Base-by-base conservation (phyloP, 192 early-diverging fungal genomes). In the Helicostylum pulchrum region DNA sequence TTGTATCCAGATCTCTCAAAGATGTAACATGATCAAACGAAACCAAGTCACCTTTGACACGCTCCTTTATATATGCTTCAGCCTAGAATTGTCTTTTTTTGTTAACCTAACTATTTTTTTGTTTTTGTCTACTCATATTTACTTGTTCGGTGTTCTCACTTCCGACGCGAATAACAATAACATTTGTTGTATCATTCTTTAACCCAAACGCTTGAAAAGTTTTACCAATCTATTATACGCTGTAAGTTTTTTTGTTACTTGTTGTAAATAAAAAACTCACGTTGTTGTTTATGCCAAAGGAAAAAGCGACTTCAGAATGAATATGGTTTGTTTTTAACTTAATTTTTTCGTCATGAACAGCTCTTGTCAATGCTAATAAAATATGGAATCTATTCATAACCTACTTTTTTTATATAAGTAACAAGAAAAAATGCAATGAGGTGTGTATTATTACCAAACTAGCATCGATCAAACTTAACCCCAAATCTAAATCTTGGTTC, bases 221-320 rank as follows among this genome's bases (percentile, higher is more conserved):
- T 59, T 86, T 78, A 48, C 69, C 72, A 58, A 86, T 86, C 84
- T 86, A 67, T 46, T 30, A 0, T 15, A n/a, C n/a, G n/a, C n/a
- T n/a, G n/a, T n/a, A 30, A 46, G 10, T 21, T 12, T 14, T 26
- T 45, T 51, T 36, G 5, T 15, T 4, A 30, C 21, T 34, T 0
- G n/a, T n/a, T 19, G 12, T 43, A 43, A 19, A 12, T 4, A 44
- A 21, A 8, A n/a, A 14, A 34, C 23, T 43, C 82, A 84, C 84
- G 53, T 83, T 82, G 46, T 70, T 77, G 12, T 74, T 70, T 4
- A 83, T 74, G 1, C 83, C 83, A 53, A 87, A 76, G 46, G 77
- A 75, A 52, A 83, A 87, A 12, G 85, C 78, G 53, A 85, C 78
- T 68, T 87, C 85, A 8, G 83, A 83, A 65, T 77, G 71, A 10